phyloP scores from a whole-genome alignment of 768 basidiomycete species.

The Neoboletus subvelutipes region DNA sequence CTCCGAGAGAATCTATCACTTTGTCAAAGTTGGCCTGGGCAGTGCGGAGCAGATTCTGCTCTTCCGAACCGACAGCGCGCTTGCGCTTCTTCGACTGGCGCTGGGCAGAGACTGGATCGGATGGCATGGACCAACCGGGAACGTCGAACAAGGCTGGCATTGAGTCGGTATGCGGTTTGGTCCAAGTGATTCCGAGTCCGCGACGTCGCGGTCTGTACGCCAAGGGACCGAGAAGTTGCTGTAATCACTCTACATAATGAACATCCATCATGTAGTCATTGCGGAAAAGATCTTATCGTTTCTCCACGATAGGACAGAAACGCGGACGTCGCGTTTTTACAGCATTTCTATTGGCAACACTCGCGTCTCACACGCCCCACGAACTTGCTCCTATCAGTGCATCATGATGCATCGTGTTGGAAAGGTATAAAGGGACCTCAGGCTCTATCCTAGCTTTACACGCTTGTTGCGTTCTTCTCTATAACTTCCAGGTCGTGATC shows the following conservation, averaged over 20 bases:
- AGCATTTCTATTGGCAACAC: background rate
- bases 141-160: conserved; percentile 55
- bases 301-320: conserved; percentile 9
- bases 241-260: background rate
- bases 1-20: conserved; percentile 49
- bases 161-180: background rate
- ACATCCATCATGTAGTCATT: background rate
- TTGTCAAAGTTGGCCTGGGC: conserved; percentile 60
- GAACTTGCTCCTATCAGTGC: conserved; percentile 5
- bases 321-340: conserved; percentile 22
- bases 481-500: background rate
- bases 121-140: conserved; percentile 64
- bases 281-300: background rate
- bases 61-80: conserved; percentile 44
- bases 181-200: conserved; percentile 9
- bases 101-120: conserved; percentile 39
- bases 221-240: background rate
- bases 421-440: conserved; percentile 18
- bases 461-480: conserved; percentile 1
- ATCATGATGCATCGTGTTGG: conserved; percentile 13
- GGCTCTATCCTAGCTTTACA: background rate
- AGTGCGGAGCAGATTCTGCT: conserved; percentile 35
- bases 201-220: background rate
- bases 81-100: conserved; percentile 47
- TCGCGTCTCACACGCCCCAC: conserved; percentile 16